Conservation (phyloP, 768 basidiomycete genomes). For the Cyclocybe aegerita region DNA sequence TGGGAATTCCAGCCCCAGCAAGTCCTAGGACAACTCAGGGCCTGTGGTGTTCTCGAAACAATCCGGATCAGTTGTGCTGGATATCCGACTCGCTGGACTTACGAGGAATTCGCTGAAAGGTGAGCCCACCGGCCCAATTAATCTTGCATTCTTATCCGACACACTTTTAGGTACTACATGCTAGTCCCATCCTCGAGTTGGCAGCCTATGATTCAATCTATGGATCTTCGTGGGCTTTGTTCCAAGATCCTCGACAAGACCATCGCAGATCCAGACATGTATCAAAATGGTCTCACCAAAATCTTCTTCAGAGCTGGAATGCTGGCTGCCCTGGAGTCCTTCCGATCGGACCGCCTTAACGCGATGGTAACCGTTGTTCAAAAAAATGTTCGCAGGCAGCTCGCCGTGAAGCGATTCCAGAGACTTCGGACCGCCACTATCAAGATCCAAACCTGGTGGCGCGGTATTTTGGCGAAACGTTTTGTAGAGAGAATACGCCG, state of each 20-base stretch:
- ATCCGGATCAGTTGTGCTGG: constrained; percentile 99
- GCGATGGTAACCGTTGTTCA: constrained; percentile 93
- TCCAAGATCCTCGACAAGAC: constrained; percentile 81
- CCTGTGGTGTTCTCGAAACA: constrained; percentile 98
- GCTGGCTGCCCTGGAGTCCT: constrained; percentile 91
- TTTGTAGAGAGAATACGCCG: constrained; percentile 71
- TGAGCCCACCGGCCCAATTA: constrained; percentile 33
- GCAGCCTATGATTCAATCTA: constrained; percentile 79
- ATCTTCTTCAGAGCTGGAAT: constrained; percentile 99
- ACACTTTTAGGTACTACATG: constrained; percentile 84
- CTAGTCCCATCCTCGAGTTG: constrained; percentile 85
- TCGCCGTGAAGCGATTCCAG: constrained; percentile 82
- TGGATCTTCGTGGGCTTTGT: constrained; percentile 82
- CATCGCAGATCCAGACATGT: constrained; percentile 93
- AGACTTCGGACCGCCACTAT: constrained; percentile 72
- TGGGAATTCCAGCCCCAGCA: constrained; percentile 98
- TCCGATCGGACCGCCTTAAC: constrained; percentile 86
- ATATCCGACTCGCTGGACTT: constrained; percentile 97
- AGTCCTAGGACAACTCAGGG: constrained; percentile 90
- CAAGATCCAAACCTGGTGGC: constrained; percentile 92
- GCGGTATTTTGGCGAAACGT: constrained; percentile 76
- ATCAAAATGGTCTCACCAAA: constrained; percentile 95
- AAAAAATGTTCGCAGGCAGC: constrained; percentile 90
- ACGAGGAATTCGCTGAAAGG: constrained; percentile 98
- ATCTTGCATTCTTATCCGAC: constrained; percentile 4